A percentile compares a stretch with the other conserved stretches of the same genome.
These are phyloP conservation scores for Polygonum aviculare DNA, from an alignment of 148 eudicot genomes.

Conservation along the genomic window DNA sequence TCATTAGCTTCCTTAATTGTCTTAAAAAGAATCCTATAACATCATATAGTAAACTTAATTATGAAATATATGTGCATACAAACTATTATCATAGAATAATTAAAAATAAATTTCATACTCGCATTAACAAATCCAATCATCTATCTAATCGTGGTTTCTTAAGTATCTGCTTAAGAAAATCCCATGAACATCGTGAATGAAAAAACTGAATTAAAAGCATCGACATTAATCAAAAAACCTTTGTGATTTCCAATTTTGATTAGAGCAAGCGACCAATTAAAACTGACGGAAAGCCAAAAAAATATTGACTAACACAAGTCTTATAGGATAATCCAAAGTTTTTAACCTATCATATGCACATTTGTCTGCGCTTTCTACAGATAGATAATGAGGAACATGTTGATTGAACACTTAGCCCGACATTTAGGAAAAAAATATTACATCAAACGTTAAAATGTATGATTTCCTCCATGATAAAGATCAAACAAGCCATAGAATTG, in stretches of 20 bases:
- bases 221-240: too few species aligned
- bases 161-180: too few species aligned
- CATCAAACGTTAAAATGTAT: not conserved
- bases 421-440: not conserved
- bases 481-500: slow-evolving; percentile 8
- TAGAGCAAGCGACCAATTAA: too few species aligned
- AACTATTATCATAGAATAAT: not conserved
- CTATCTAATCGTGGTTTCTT: too few species aligned
- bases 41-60: not conserved
- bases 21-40: not conserved
- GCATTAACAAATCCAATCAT: too few species aligned
- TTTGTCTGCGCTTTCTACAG: not conserved
- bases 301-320: not conserved
- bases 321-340: not conserved
- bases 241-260: too few species aligned
- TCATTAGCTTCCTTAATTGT: not conserved
- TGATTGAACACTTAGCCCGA: slow-evolving; percentile 10
- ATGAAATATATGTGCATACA: not conserved
- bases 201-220: too few species aligned
- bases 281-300: too few species aligned
- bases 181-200: too few species aligned
- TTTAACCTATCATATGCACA: slow-evolving; percentile 8
- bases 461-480: slow-evolving; percentile 1
- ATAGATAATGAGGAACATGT: not conserved
- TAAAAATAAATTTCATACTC: not conserved